phyloP scores from a whole-genome alignment of 768 basidiomycete species.

The Strobilomyces echinocephalus region DNA sequence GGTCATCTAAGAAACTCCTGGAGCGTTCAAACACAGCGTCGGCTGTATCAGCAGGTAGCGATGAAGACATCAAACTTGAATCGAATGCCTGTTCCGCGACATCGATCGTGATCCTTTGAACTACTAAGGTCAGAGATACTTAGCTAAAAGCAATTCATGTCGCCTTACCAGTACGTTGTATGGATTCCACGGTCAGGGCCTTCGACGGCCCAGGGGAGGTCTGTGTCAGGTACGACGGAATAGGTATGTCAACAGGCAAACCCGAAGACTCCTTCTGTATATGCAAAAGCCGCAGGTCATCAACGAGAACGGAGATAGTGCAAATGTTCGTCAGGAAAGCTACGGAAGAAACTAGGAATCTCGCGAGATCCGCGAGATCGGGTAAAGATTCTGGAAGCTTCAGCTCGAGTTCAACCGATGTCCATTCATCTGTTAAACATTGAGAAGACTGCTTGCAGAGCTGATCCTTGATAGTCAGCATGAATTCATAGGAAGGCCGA shows the following conservation, averaged over 20 bases:
- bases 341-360: slow-evolving; percentile 11
- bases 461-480: slow-evolving; percentile 1
- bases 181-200: slow-evolving; percentile 1
- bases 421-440: not conserved
- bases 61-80: not conserved
- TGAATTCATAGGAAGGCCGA: not conserved
- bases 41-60: not conserved
- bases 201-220: not conserved
- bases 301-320: slow-evolving; percentile 4
- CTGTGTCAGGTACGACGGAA: slow-evolving; percentile 1
- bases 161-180: slow-evolving; percentile 7
- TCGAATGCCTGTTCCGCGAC: not conserved
- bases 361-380: slow-evolving; percentile 3
- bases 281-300: not conserved
- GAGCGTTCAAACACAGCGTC: not conserved
- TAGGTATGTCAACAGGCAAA: not conserved
- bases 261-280: not conserved
- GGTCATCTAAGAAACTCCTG: not conserved
- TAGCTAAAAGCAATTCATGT: not conserved
- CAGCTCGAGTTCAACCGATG: slow-evolving; percentile 10
- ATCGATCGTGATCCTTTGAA: slow-evolving; percentile 8
- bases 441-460: not conserved
- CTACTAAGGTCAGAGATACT: slow-evolving; percentile 5
- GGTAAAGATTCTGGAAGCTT: slow-evolving; percentile 4
- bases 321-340: slow-evolving; percentile 3